Evolutionary conservation across 192 early-diverging fungal species (phyloP).

Genomic region (Podila verticillata): DNA sequence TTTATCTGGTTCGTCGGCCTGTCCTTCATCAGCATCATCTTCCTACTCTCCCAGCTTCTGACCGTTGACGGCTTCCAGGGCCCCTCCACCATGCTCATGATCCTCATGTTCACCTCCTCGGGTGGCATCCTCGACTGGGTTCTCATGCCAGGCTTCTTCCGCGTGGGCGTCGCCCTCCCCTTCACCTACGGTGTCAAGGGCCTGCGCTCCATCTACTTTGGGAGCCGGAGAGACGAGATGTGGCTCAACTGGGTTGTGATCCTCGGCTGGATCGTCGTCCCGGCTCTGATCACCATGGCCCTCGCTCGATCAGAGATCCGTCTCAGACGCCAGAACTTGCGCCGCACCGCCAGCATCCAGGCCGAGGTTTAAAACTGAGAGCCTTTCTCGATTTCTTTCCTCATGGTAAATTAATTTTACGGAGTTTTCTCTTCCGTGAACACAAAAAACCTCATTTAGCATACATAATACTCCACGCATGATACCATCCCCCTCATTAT

Average conservation of each 20-base stretch:
- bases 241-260: conserved; percentile 51
- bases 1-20: conserved; percentile 48
- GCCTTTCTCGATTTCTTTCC: background rate
- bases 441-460: too few relatives aligned
- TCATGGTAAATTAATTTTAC: background rate
- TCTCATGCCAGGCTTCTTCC: conserved; percentile 50
- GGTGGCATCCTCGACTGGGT: conserved; percentile 43
- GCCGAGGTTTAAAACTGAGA: conserved; percentile 4
- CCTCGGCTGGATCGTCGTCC: conserved; percentile 31
- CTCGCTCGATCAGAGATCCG: conserved; percentile 46
- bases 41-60: conserved; percentile 33
- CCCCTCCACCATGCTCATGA: conserved; percentile 44
- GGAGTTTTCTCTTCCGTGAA: background rate
- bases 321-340: conserved; percentile 40
- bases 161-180: conserved; percentile 30
- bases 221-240: conserved; percentile 25
- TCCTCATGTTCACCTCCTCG: conserved; percentile 49
- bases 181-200: conserved; percentile 45
- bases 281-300: conserved; percentile 16
- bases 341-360: conserved; percentile 19
- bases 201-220: conserved; percentile 41
- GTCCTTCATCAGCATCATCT: conserved; percentile 38
- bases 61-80: conserved; percentile 48
- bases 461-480: too few relatives aligned
- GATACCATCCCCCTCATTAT: background rate